Base-by-base conservation (phyloP, 208 protist species). In the Leishmania guyanensis region DNA sequence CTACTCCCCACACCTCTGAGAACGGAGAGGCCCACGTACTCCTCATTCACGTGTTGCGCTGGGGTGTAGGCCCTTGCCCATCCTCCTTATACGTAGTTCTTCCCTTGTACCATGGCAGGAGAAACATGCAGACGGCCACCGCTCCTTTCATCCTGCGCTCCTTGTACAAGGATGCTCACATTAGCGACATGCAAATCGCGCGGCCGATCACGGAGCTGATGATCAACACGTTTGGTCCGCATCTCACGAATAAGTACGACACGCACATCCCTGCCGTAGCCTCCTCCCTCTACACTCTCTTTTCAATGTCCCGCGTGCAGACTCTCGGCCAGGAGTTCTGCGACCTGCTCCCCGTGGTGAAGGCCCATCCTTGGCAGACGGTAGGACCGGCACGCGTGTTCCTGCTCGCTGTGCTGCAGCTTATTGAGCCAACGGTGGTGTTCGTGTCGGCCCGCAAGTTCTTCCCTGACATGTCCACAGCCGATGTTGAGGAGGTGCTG, bases 301-400 rank as follows among this genome's bases (percentile, higher is more conserved):
- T 91, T 72, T 86, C 92, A 50, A 90, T 96, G 83, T 69, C 89
- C 8, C 74, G 77, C 16, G 87, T 88, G 54, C 94, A 95, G 78
- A 98, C 94, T 16, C 86, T 96, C 14, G 94, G 94, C 3, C 88
- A 98, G 84, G 93, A 98, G 86, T 96, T 96, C 86, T 98, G 94
- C 79, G 91, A 96, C 64, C 26, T 94, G 36, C 88, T 98, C 43
- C 90, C 93, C 36, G 92, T 94, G 14, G 88, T 85, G 1, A 78
- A 79, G 51, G 89, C 84, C 3, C 86, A 75, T 51, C 82, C 87
- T 56, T 88, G 88, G 78, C 83, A 79, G 33, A 74, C 88, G 36
- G 79, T 96, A 9, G 91, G 93, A 51, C 75, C 78, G 3, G 77
- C 69, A 4, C 88, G 92, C 26, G 89, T 91, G 60, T 48, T 89